Percentiles rank a stretch among this genome's conserved stretches.
Evolutionary conservation across 2,329 filamentous ascomycete genomes (phyloP).

Genomic region (Colletotrichum sidae): DNA sequence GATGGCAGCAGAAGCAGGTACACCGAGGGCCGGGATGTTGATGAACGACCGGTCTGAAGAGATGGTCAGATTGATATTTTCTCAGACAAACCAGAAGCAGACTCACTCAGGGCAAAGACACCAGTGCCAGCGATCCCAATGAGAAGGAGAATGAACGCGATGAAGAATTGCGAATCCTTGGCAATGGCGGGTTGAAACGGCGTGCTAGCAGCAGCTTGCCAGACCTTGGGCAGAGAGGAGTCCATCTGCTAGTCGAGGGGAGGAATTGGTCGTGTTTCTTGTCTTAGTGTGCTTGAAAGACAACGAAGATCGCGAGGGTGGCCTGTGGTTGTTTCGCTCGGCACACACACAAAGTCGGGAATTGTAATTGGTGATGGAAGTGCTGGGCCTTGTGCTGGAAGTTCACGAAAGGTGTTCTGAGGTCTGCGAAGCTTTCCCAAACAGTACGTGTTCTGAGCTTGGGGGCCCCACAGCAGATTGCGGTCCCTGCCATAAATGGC

Average conservation of each 20-base stretch:
- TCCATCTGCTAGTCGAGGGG: conserved; percentile 64
- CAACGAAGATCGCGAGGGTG: neutral
- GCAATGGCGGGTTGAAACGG: conserved; percentile 84
- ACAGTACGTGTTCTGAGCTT: conserved; percentile 35
- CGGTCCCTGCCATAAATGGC: conserved; percentile 47
- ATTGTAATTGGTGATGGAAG: conserved; percentile 2
- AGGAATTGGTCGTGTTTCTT: conserved; percentile 2
- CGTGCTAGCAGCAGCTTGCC: conserved; percentile 90
- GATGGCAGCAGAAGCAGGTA: conserved; percentile 89
- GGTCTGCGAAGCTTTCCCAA: conserved; percentile 29
- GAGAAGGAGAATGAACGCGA: conserved; percentile 82
- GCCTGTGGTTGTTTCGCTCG: conserved; percentile 1
- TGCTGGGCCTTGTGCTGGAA: conserved; percentile 14
- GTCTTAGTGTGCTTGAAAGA: neutral
- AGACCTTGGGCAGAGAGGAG: conserved; percentile 87
- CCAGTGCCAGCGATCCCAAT: conserved; percentile 79
- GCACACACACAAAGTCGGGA: conserved; percentile 4
- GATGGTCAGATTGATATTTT: conserved; percentile 40
- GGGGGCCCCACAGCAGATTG: conserved; percentile 45
- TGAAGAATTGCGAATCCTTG: conserved; percentile 86
- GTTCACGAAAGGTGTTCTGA: conserved; percentile 19
- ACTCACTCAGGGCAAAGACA: conserved; percentile 87
- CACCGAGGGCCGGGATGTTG: conserved; percentile 80
- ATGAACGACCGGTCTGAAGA: conserved; percentile 80
- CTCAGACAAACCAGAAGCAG: neutral